These are phyloP conservation scores for Aspergillus niger DNA, from an alignment of 2,329 filamentous ascomycete species.

Conservation along the genomic window DNA sequence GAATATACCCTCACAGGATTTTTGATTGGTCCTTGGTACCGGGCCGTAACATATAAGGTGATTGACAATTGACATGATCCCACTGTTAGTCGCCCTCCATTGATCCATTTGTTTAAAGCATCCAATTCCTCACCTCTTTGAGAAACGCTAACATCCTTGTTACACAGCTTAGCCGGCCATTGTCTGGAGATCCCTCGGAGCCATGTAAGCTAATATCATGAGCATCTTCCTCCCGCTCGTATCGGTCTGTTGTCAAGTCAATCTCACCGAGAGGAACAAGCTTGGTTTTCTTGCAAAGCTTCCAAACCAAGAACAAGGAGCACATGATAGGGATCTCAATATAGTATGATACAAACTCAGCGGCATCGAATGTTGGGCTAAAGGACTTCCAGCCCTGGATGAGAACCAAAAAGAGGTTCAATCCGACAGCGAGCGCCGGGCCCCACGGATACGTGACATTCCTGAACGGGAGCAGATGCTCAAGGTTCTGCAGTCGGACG, in stretches of 20 bases:
- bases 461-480: slow-evolving; percentile 63
- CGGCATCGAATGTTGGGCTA: slow-evolving; percentile 58
- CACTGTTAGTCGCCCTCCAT: no score
- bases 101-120: no score
- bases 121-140: no score
- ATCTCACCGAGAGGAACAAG: slow-evolving; percentile 51
- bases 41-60: no score
- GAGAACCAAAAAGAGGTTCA: slow-evolving; percentile 63
- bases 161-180: no score
- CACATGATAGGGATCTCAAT: slow-evolving; percentile 64
- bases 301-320: slow-evolving; percentile 59
- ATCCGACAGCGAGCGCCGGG: slow-evolving; percentile 57
- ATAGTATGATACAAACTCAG: slow-evolving; percentile 66
- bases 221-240: slow-evolving; percentile 15
- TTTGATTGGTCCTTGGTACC: no score
- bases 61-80: no score
- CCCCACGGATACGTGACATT: slow-evolving; percentile 69
- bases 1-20: no score
- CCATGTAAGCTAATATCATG: no score
- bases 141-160: no score
- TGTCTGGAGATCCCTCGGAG: no score
- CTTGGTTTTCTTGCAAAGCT: slow-evolving; percentile 51
- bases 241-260: slow-evolving; percentile 55
- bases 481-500: slow-evolving; percentile 59
- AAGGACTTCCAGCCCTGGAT: slow-evolving; percentile 65